Conservation (phyloP, 306 rosid genomes). For the Cajanus cajan region DNA sequence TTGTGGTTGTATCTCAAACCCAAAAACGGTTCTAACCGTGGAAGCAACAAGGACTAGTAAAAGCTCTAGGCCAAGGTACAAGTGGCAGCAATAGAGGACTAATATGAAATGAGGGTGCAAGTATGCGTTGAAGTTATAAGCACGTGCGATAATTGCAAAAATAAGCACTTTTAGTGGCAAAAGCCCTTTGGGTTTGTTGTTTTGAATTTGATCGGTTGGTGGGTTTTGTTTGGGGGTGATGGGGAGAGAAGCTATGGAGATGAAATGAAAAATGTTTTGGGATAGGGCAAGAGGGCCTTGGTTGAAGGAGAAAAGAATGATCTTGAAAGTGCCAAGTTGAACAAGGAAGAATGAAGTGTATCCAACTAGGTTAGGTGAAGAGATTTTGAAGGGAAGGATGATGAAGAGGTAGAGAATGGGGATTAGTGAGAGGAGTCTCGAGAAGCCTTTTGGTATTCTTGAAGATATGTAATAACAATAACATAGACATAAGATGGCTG, state of each 20-base stretch:
- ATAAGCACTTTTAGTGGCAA: slow-evolving; percentile 37
- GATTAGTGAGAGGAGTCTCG: slow-evolving; percentile 37
- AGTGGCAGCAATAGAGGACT: slow-evolving; percentile 42
- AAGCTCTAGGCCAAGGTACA: slow-evolving; percentile 54
- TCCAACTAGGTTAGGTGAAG: slow-evolving; percentile 31
- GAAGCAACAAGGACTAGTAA: slow-evolving; percentile 32
- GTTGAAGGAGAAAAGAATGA: slow-evolving; percentile 47
- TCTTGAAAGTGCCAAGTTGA: slow-evolving; percentile 42
- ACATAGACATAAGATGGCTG: slow-evolving; percentile 16
- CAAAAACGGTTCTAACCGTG: slow-evolving; percentile 40
- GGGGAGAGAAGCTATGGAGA: slow-evolving; percentile 63
- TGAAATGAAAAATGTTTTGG: slow-evolving; percentile 47
- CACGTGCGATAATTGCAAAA: slow-evolving; percentile 27
- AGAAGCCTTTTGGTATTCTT: slow-evolving; percentile 34
- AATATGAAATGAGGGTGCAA: slow-evolving; percentile 32
- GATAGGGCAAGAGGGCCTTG: slow-evolving; percentile 52
- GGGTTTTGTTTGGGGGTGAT: slow-evolving; percentile 41
- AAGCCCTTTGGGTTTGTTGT: background rate
- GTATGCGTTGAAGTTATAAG: slow-evolving; percentile 30
- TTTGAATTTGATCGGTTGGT: background rate
- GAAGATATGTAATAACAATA: slow-evolving; percentile 41
- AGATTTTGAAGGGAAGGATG: slow-evolving; percentile 37
- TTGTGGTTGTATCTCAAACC: slow-evolving; percentile 56
- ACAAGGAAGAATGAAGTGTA: slow-evolving; percentile 44
- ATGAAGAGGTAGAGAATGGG: slow-evolving; percentile 44